These are phyloP conservation scores for Brassica nigra DNA, from an alignment of 345 rosid genomes.

Conservation along the genomic window DNA sequence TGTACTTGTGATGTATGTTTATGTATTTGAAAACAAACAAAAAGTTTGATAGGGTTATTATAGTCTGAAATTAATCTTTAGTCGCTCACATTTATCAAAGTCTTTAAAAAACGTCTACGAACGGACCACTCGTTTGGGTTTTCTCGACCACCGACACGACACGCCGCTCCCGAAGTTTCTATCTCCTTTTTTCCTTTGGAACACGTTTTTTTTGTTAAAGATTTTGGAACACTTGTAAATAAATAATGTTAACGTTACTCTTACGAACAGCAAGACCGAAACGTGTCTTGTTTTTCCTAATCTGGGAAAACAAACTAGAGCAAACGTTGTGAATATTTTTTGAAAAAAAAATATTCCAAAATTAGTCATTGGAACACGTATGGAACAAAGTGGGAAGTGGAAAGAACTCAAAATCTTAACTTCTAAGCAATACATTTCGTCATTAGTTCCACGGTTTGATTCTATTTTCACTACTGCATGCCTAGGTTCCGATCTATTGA, in stretches of 20 bases:
- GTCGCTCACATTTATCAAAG: background rate
- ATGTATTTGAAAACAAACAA: background rate
- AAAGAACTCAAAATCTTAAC: constrained; percentile 12
- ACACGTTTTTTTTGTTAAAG: background rate
- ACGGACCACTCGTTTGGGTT: constrained; percentile 2
- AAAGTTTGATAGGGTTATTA: constrained; percentile 11
- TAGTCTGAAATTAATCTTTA: constrained; percentile 2
- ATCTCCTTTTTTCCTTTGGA: background rate
- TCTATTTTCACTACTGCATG: background rate
- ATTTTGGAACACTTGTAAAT: background rate
- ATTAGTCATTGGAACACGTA: constrained; percentile 16
- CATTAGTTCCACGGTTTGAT: constrained; percentile 24
- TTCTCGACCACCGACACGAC: constrained; percentile 31
- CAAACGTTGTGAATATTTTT: constrained; percentile 6
- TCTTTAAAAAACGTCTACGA: background rate
- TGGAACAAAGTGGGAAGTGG: constrained; percentile 21
- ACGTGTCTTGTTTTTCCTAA: constrained; percentile 12
- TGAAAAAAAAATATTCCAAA: background rate
- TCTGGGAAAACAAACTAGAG: background rate
- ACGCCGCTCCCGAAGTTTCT: constrained; percentile 1
- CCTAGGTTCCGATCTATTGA: background rate
- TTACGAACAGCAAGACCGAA: constrained; percentile 9
- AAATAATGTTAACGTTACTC: background rate
- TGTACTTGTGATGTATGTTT: constrained; percentile 2
- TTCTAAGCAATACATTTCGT: constrained; percentile 30